A percentile compares a stretch with the other conserved stretches of the same genome.
phyloP scores from a whole-genome alignment of 2,329 filamentous ascomycete species.

The Kalmusia sp. region DNA sequence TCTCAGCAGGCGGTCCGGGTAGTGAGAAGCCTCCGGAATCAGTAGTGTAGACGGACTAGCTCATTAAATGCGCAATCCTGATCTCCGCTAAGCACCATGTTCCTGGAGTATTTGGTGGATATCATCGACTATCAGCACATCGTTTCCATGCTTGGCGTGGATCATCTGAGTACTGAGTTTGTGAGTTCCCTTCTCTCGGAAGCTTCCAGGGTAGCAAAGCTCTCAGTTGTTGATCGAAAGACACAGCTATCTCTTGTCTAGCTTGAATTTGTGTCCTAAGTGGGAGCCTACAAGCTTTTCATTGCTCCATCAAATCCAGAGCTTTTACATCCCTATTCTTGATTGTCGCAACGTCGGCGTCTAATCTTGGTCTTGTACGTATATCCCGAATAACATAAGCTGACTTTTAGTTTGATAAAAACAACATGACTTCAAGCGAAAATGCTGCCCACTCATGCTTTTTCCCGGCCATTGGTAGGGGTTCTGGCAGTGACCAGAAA shows the following conservation, averaged over 20 bases:
- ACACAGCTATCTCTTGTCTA: not conserved
- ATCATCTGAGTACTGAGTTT: not conserved
- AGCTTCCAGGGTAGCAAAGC: constrained; percentile 7
- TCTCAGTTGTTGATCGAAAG: not conserved
- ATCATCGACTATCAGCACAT: constrained; percentile 8
- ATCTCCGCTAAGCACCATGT: not conserved
- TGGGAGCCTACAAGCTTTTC: not conserved
- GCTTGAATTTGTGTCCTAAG: not conserved
- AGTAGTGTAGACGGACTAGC: constrained; percentile 1
- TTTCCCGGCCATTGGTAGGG: constrained; percentile 19
- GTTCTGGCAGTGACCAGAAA: constrained; percentile 11
- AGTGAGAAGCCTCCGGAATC: not conserved
- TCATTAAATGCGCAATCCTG: not conserved
- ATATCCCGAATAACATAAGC: constrained; percentile 1
- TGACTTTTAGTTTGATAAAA: constrained; percentile 3
- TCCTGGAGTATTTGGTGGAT: not conserved
- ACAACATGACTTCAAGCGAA: constrained; percentile 16
- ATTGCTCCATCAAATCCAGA: not conserved
- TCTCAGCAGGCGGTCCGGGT: not conserved
- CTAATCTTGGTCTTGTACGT: not conserved
- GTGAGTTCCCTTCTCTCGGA: constrained; percentile 16
- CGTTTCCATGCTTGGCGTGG: constrained; percentile 12
- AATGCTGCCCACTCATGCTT: constrained; percentile 18
- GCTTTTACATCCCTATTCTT: not conserved
- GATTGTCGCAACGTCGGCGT: not conserved